Evolutionary conservation across 345 rosid species (phyloP), one percentile per base, ranked within the genome.

Genomic region (Gossypium bickii): DNA sequence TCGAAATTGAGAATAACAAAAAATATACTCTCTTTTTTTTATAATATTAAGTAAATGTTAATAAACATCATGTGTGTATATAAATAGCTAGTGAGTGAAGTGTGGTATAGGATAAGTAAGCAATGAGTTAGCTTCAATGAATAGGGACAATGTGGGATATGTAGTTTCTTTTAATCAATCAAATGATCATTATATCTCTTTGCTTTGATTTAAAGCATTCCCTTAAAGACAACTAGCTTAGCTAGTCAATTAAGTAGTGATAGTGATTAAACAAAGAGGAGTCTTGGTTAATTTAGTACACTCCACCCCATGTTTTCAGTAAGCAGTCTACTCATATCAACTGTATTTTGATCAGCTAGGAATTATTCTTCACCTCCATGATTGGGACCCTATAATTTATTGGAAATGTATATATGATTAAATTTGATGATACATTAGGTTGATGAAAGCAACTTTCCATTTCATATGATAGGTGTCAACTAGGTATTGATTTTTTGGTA

Each of bases 121-220:
- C 41, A 34, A 34, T 34, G 38, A 34, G 38, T 34, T 34, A 34
- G 38, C 38, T 34, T 34, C 38, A 34, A 4, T 34, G 41, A 34
- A 1, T 34, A 34, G 41, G 41, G 41, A 34, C 7, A 34, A 34
- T 34, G 7, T 34, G 41, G 41, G 7, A 34, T 5, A 34, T 34
- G 41, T 34, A 34, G 41, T 5, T 34, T 34, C 41, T 34, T 34
- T 34, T 4, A 41, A 64, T 64, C 49, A 64, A 64, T 64, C 48
- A n/a, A 41, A 34, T 34, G 41, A 34, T 64, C 3, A 41, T 52
- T 44, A 3, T 48, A 12, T 47, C 51, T 47, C 13, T 47, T 70
- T 51, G 45, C 73, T 70, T 70, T 70, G 57, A 24, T 52, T 70
- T 45, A n/a, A 70, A 70, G 60, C 57, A 52, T 49, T 52, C 15